Percentiles rank a stretch among this genome's conserved stretches.
phyloP scores from a whole-genome alignment of 495 filamentous ascomycete species.

The Aspergillus baeticus region DNA sequence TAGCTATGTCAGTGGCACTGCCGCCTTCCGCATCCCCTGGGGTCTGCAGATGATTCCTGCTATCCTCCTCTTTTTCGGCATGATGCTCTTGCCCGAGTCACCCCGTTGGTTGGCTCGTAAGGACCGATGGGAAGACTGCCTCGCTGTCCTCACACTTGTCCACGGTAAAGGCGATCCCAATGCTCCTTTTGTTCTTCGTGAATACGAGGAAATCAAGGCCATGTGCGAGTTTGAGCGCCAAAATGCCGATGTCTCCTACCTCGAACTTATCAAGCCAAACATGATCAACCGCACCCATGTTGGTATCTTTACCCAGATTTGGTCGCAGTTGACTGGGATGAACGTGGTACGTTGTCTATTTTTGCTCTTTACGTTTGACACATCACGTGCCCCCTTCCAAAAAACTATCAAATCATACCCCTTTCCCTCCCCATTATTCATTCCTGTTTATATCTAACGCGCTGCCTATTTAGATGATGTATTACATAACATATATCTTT shows the following conservation, averaged over 20 bases:
- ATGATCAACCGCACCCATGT: conserved; percentile 77
- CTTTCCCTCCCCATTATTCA: no score
- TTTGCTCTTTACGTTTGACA: no score
- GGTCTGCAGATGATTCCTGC: conserved; percentile 74
- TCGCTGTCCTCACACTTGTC: conserved; percentile 61
- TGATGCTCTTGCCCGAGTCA: conserved; percentile 70
- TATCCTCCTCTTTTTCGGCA: conserved; percentile 58
- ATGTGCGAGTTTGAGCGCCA: conserved; percentile 68
- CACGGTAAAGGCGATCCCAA: conserved; percentile 65
- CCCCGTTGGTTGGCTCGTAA: conserved; percentile 75
- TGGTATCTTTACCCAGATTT: conserved; percentile 78
- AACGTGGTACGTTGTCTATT: conserved; percentile 43
- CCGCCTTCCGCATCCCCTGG: conserved; percentile 73
- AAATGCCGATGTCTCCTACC: conserved; percentile 60
- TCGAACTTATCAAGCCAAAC: conserved; percentile 65
- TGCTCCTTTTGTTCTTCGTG: conserved; percentile 60
- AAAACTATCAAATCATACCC: no score
- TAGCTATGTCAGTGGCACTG: conserved; percentile 35
- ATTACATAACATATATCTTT: conserved; percentile 64
- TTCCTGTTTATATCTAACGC: not conserved
- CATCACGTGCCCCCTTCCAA: no score
- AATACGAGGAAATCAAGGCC: conserved; percentile 68
- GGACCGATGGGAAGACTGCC: conserved; percentile 71
- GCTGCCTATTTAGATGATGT: conserved; percentile 60
- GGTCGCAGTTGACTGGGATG: conserved; percentile 82